Conservation (phyloP, 805 yeast genomes). For the Candida alai region DNA sequence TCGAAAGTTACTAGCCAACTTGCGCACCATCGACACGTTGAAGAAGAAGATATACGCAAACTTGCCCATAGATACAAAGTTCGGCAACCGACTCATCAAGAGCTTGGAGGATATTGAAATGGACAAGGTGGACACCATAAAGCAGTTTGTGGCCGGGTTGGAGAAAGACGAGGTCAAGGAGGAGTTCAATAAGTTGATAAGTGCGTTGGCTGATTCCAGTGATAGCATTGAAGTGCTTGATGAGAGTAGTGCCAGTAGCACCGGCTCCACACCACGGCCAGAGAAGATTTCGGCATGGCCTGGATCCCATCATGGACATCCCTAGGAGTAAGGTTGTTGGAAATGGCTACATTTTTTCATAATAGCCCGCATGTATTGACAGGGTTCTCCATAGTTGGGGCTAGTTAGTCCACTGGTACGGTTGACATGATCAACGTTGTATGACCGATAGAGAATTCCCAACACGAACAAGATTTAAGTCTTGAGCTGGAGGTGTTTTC, state of each 20-base stretch:
- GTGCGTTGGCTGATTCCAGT: conserved; percentile 5
- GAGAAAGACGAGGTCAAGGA: conserved; percentile 12
- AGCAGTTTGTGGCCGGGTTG: conserved; percentile 18
- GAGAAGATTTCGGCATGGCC: conserved; percentile 58
- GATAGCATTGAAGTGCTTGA: conserved; percentile 7
- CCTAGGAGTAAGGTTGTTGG: too few relatives aligned
- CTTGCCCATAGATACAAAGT: conserved; percentile 49
- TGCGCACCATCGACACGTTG: conserved; percentile 42
- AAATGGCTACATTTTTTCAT: too few relatives aligned
- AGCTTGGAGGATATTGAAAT: conserved; percentile 30
- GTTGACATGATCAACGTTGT: too few relatives aligned
- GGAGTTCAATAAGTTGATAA: conserved; percentile 1
- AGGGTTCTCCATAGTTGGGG: too few relatives aligned
- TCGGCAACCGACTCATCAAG: conserved; percentile 42
- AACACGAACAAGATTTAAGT: too few relatives aligned
- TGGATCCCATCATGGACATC: conserved; percentile 61
- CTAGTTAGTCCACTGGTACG: too few relatives aligned
- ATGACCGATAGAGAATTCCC: too few relatives aligned
- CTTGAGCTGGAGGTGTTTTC: too few relatives aligned
- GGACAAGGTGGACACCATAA: conserved; percentile 21
- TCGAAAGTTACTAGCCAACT: conserved; percentile 29
- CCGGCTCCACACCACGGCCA: conserved; percentile 30
- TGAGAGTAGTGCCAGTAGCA: conserved; percentile 20
- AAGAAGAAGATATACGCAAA: conserved; percentile 40
- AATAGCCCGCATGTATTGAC: too few relatives aligned